Evolutionary conservation across 2,329 filamentous ascomycete species (phyloP).

Genomic region (Pseudogymnoascus sp.): DNA sequence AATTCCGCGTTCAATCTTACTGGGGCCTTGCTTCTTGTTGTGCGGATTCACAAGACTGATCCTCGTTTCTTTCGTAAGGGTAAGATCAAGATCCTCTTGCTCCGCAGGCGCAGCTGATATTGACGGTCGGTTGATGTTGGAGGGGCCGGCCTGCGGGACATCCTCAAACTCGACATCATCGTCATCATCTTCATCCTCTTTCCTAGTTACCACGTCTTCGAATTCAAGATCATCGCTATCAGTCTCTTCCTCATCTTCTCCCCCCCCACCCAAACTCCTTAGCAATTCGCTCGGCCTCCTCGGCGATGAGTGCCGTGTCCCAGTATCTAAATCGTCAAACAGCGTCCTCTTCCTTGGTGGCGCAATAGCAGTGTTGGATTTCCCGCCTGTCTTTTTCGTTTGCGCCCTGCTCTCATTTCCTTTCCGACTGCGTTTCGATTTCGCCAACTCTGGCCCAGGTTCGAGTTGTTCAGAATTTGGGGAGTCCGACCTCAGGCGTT

Average conservation of each 20-base stretch:
- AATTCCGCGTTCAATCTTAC: constrained; percentile 74
- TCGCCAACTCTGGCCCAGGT: constrained; percentile 17
- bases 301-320: constrained; percentile 14
- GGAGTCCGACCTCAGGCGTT: constrained; percentile 49
- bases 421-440: constrained; percentile 16
- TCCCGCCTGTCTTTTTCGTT: constrained; percentile 23
- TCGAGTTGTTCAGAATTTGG: constrained; percentile 21
- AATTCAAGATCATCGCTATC: constrained; percentile 21
- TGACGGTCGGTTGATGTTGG: constrained; percentile 31
- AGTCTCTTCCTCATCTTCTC: constrained; percentile 30
- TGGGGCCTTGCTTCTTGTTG: constrained; percentile 70
- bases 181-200: constrained; percentile 45
- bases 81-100: constrained; percentile 65
- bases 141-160: constrained; percentile 36
- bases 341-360: constrained; percentile 46
- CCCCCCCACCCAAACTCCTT: constrained; percentile 37
- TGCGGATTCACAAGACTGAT: constrained; percentile 54
- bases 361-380: constrained; percentile 15
- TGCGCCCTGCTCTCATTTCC: constrained; percentile 19
- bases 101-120: constrained; percentile 38
- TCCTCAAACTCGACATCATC: constrained; percentile 58
- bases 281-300: constrained; percentile 35
- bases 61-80: constrained; percentile 50
- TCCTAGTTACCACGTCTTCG: constrained; percentile 23
- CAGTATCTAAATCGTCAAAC: constrained; percentile 52